A percentile compares a stretch with the other conserved stretches of the same genome.
Evolutionary conservation across 257 asterid genomes (phyloP).

Genomic region (Echium plantagineum): DNA sequence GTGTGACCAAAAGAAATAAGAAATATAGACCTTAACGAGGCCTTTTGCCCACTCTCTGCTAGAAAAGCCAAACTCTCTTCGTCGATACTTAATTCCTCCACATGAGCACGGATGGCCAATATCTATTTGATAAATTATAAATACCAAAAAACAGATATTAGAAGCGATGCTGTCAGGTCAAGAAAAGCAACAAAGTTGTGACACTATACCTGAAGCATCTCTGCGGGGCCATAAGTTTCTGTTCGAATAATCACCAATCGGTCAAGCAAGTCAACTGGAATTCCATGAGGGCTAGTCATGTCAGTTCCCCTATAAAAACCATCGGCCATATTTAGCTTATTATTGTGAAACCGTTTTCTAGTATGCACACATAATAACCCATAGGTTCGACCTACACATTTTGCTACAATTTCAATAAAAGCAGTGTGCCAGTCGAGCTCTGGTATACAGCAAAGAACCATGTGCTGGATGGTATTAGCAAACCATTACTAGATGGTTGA

Average conservation of each 20-base stretch:
- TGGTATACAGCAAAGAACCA: no score
- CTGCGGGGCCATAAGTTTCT: constrained; percentile 90
- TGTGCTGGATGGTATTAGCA: no score
- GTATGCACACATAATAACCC: no score
- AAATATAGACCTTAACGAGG: constrained; percentile 59
- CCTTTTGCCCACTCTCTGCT: constrained; percentile 78
- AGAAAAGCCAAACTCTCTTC: constrained; percentile 88
- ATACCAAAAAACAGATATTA: background rate
- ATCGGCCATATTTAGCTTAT: no score
- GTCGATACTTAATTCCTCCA: constrained; percentile 69
- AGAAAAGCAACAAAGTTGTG: background rate
- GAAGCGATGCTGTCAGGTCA: background rate
- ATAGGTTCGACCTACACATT: no score
- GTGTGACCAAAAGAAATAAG: background rate
- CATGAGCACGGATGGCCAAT: constrained; percentile 90
- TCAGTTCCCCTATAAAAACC: constrained; percentile 70
- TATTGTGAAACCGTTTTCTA: no score
- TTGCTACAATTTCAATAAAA: no score
- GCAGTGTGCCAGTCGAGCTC: no score
- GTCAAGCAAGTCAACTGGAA: constrained; percentile 85
- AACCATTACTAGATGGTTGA: no score
- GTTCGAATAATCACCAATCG: constrained; percentile 87
- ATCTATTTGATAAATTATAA: constrained; percentile 32
- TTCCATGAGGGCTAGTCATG: constrained; percentile 90
- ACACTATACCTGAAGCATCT: constrained; percentile 75